Evolutionary conservation across 2,329 filamentous ascomycete genomes (phyloP).

Genomic region (Pseudonectria foliicola): DNA sequence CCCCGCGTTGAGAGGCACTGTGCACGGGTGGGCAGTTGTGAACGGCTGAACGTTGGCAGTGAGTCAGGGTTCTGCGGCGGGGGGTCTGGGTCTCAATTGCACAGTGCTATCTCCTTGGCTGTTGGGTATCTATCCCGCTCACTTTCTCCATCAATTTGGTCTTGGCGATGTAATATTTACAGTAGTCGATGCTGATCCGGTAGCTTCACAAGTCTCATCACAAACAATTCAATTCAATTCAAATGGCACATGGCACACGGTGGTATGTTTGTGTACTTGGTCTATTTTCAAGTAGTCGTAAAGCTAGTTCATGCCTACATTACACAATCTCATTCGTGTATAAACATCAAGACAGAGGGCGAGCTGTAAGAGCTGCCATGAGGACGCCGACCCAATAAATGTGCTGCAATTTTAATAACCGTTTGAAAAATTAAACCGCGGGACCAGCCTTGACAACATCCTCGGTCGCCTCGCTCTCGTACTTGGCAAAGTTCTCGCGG

Average conservation of each 20-base stretch:
- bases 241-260: not conserved
- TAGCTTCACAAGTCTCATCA: no score
- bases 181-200: no score
- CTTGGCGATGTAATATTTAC: no score
- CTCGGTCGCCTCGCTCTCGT: slow-evolving; percentile 72
- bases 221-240: not conserved
- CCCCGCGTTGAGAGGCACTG: not conserved
- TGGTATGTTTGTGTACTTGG: slow-evolving; percentile 12
- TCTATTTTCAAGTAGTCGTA: slow-evolving; percentile 19
- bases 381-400: slow-evolving; percentile 22
- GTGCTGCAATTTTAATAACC: slow-evolving; percentile 1
- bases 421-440: slow-evolving; percentile 20
- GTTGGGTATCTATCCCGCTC: no score
- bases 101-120: no score
- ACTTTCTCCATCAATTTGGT: no score
- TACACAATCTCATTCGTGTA: slow-evolving; percentile 21
- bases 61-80: no score
- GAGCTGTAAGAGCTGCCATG: slow-evolving; percentile 20
- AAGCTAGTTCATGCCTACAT: slow-evolving; percentile 18
- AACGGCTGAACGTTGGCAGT: no score
- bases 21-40: not conserved
- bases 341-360: slow-evolving; percentile 15
- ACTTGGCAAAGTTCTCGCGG: slow-evolving; percentile 97
- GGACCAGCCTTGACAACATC: slow-evolving; percentile 68
- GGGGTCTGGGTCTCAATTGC: no score